These are phyloP conservation scores for Vitis hybrid DNA, from an alignment of 177 flowering plant species.

Conservation along the genomic window DNA sequence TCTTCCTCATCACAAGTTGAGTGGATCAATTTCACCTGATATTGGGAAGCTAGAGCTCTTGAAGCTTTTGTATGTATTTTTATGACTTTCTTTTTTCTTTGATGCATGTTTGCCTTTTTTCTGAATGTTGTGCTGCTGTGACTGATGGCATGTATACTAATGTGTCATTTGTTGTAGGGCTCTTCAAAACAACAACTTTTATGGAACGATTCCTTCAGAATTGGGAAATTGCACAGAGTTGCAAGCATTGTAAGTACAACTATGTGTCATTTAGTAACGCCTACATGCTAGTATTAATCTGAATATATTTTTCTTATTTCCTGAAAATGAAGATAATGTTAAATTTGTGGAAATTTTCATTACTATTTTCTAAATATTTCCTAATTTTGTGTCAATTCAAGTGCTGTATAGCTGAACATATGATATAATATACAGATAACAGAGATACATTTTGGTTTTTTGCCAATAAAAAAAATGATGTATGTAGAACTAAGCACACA, in stretches of 20 bases:
- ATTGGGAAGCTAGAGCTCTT: constrained; percentile 81
- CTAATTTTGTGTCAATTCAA: too few species aligned
- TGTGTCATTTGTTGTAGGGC: constrained; percentile 39
- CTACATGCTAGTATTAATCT: neutral
- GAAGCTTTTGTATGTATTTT: constrained; percentile 64
- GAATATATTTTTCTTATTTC: neutral
- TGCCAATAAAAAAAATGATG: too few species aligned
- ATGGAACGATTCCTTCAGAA: constrained; percentile 78
- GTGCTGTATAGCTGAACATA: too few species aligned
- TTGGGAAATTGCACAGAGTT: constrained; percentile 82
- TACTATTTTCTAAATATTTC: too few species aligned
- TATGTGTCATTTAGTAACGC: neutral
- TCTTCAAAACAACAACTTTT: constrained; percentile 79
- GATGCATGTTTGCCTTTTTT: constrained; percentile 6
- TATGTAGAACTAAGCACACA: too few species aligned
- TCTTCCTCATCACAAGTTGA: constrained; percentile 65
- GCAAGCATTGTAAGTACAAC: constrained; percentile 63
- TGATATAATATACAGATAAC: too few species aligned
- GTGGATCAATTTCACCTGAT: constrained; percentile 82
- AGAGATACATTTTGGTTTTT: too few species aligned
- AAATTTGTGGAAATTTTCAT: too few species aligned
- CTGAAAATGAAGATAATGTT: too few species aligned
- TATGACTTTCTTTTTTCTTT: constrained; percentile 1
- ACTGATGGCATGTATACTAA: constrained; percentile 12
- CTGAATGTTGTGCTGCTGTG: neutral